Evolutionary conservation across 129 eudicot species (phyloP).

Genomic region (Erigeron canadensis): DNA sequence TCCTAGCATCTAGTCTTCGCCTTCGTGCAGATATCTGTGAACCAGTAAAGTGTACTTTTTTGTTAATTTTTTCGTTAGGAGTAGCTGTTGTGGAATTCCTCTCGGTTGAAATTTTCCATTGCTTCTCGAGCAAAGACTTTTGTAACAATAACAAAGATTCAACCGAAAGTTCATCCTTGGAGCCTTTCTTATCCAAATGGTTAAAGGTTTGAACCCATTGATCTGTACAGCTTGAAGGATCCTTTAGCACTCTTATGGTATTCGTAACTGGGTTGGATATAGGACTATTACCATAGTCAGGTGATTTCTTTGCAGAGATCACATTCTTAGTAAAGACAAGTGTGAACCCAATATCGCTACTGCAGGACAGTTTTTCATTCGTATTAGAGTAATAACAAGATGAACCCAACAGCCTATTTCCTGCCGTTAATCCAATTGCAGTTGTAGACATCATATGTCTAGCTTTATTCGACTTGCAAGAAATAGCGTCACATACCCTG

Average conservation of each 20-base stretch:
- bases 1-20: constrained; percentile 53
- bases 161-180: constrained; percentile 37
- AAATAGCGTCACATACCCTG: constrained; percentile 12
- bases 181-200: constrained; percentile 32
- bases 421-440: constrained; percentile 69
- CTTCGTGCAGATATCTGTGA: constrained; percentile 75
- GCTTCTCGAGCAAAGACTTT: constrained; percentile 73
- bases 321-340: constrained; percentile 36
- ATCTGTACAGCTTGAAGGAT: constrained; percentile 33
- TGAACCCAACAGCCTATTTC: constrained; percentile 56
- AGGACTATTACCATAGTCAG: constrained; percentile 37
- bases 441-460: constrained; percentile 58
- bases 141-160: constrained; percentile 65
- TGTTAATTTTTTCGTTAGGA: constrained; percentile 21
- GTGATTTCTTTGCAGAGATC: constrained; percentile 39
- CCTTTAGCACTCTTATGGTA: constrained; percentile 48
- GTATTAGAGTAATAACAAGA: constrained; percentile 58
- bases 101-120: constrained; percentile 66
- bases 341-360: constrained; percentile 21
- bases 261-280: constrained; percentile 32
- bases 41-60: constrained; percentile 39
- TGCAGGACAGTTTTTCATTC: constrained; percentile 40
- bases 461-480: constrained; percentile 7
- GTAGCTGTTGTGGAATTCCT: constrained; percentile 2
- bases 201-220: constrained; percentile 36